A percentile compares a stretch with the other conserved stretches of the same genome.
Evolutionary conservation across 23 red algal genomes (phyloP).

Genomic region (Gracilaria gracilis): DNA sequence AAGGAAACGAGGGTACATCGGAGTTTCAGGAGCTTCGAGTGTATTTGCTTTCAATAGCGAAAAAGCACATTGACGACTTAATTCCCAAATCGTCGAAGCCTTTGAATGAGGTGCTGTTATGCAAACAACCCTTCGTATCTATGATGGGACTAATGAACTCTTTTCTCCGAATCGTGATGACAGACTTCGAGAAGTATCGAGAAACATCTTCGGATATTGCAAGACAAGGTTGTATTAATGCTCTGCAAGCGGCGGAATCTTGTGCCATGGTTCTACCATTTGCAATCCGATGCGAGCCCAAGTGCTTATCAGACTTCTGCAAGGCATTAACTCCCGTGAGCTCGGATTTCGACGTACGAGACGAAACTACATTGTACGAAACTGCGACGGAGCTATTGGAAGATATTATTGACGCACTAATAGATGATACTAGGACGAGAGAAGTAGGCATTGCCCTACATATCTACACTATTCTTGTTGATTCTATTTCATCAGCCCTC

Average conservation of each 20-base stretch:
- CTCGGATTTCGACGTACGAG: slow-evolving; percentile 21
- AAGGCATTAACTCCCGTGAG: slow-evolving; percentile 32
- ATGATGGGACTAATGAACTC: slow-evolving; percentile 29
- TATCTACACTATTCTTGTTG: slow-evolving; percentile 32
- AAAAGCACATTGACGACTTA: slow-evolving; percentile 64
- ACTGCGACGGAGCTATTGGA: slow-evolving; percentile 39
- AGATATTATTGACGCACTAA: slow-evolving; percentile 42
- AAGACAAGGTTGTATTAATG: slow-evolving; percentile 40
- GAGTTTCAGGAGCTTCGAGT: slow-evolving; percentile 59
- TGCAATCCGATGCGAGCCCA: background rate
- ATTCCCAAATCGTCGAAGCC: slow-evolving; percentile 10
- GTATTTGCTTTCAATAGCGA: slow-evolving; percentile 45
- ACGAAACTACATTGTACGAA: slow-evolving; percentile 32
- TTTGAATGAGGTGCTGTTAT: background rate
- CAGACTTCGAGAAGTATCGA: slow-evolving; percentile 57
- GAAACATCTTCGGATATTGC: background rate
- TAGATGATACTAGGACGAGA: slow-evolving; percentile 34
- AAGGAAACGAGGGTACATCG: background rate
- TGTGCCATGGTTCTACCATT: slow-evolving; percentile 35
- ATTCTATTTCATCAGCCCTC: background rate
- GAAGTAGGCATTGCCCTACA: slow-evolving; percentile 24
- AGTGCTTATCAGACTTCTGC: slow-evolving; percentile 32
- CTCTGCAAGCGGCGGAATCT: slow-evolving; percentile 47
- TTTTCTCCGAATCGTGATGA: slow-evolving; percentile 51
- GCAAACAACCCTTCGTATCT: background rate